Conservation (phyloP, 2,329 filamentous ascomycete species). For the Pseudogymnoascus sp. region DNA sequence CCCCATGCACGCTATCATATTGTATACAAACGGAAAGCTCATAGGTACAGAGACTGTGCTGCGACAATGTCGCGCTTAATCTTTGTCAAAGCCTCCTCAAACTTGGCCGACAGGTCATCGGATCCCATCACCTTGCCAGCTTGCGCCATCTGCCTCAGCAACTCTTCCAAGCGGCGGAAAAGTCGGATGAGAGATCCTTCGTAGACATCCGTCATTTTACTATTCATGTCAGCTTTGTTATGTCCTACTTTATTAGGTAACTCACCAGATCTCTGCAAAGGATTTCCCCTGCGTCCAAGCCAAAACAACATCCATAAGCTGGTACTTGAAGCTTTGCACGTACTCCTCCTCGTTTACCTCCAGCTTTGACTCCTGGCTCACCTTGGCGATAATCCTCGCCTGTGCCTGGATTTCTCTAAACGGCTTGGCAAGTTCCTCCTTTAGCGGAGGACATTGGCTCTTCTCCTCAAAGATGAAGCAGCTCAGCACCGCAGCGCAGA, state of each 20-base stretch:
- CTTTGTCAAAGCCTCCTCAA: constrained; percentile 76
- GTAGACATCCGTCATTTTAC: constrained; percentile 98
- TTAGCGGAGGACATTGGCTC: constrained; percentile 66
- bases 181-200: constrained; percentile 93
- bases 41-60: constrained; percentile 87
- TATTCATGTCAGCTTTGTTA: constrained; percentile 30
- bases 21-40: constrained; percentile 25
- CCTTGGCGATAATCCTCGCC: constrained; percentile 81
- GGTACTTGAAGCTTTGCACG: constrained; percentile 78
- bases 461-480: constrained; percentile 99
- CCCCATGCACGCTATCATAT: constrained; percentile 5
- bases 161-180: constrained; percentile 90
- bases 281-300: constrained; percentile 84
- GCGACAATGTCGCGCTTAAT: constrained; percentile 91
- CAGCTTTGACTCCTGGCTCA: constrained; percentile 90
- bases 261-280: constrained; percentile 92
- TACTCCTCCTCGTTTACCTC: constrained; percentile 94
- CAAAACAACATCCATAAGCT: constrained; percentile 94
- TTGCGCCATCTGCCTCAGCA: constrained; percentile 90
- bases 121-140: constrained; percentile 97
- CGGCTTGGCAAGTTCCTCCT: constrained; percentile 79
- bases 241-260: constrained; percentile 24
- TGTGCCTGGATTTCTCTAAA: constrained; percentile 81
- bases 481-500: constrained; percentile 77
- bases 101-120: constrained; percentile 86